Evolutionary conservation across 1,284 basidiomycete genomes (phyloP), one percentile per base, ranked within the genome.

Genomic region (Melampsora occidentalis): DNA sequence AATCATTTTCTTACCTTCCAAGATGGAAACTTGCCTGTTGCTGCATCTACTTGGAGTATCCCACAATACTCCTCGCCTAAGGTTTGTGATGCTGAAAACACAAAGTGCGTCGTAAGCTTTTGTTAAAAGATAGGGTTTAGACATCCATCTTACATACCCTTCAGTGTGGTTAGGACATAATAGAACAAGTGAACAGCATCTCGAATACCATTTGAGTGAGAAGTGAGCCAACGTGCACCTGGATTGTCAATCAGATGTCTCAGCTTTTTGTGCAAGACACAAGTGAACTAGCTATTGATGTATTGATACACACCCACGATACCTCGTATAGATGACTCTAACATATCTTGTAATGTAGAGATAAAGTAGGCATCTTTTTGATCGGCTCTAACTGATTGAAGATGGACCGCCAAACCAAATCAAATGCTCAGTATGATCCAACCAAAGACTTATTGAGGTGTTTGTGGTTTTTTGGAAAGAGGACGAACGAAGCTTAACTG

Each of bases 41-140:
- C 69, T 6, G 73, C 67, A 31, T 80, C 78, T 48, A 81, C 79
- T 76, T 84, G 83, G 57, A 84, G 79, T 31, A 82, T 80, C 71
- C 83, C 83, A 67, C 83, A 83, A 73, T 84, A 84, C 78, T 84
- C 84, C 71, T 84, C 84, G 0, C 84, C 84, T 5, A 84, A 79
- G 22, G 84, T 84, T 79, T 84, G 84, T 1, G 83, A 81, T 3
- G 83, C 84, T 78, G 79, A 61, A 2, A 33, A 76, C 22, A 12
- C n/a, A 57, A 14, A 57, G 12, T 22, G 9, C n/a, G 16, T 48
- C 10, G 20, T 28, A 6, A 35, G 35, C 18, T 64, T 18, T n/a
- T 10, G 20, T 9, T 10, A 4, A 31, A 59, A 53, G 9, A 61
- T 39, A 20, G 10, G 2, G 9, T 25, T 28, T 20, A 42, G 20